Evolutionary conservation across 106 monocot genomes (phyloP), one percentile per base, ranked within the genome.

Genomic region (Dioscorea zingiberensis): DNA sequence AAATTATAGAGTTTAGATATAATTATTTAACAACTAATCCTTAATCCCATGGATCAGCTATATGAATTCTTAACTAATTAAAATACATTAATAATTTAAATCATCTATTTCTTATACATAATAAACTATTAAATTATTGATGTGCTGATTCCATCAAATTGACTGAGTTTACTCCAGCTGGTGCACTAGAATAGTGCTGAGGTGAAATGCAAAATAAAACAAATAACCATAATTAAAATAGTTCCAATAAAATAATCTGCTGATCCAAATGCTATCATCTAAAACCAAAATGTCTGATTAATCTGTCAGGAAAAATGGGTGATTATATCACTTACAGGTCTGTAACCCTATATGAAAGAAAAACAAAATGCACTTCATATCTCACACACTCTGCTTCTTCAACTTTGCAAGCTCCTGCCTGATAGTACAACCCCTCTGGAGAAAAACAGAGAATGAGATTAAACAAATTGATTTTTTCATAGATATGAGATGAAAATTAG

Each of bases 341-440:
- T 51, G 0, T 13, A 51, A 4, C 49, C 13, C 13, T 13, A 49
- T 4, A 49, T 16, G 3, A 49, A 49, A 49, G 49, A 47, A 47
- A 13, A 47, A 4, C 49, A 18, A 13, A 49, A 18, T 2, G 10
- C 3, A 49, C 49, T 2, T 2, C 49, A 13, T 4, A 49, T 4
- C 2, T 16, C 10, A 59, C 8, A 71, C 74, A 58, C 0, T 71
- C 73, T 63, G 63, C 78, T 80, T 83, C 71, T 80, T 87, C 56
- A 87, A 74, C 62, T 83, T 87, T 1, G 76, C 73, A 54, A 87
- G 77, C 69, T 87, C 87, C 58, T 80, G 83, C 58, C 73, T 80
- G 57, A 83, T 74, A 21, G 65, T 74, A 58, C 80, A 73, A 64
- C 72, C 83, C 15, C 74, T 70, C 87, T 87, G 83, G 25, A 44